These are phyloP conservation scores for Alternaria gansuensis DNA, from an alignment of 2,329 filamentous ascomycete genomes.

Conservation along the genomic window DNA sequence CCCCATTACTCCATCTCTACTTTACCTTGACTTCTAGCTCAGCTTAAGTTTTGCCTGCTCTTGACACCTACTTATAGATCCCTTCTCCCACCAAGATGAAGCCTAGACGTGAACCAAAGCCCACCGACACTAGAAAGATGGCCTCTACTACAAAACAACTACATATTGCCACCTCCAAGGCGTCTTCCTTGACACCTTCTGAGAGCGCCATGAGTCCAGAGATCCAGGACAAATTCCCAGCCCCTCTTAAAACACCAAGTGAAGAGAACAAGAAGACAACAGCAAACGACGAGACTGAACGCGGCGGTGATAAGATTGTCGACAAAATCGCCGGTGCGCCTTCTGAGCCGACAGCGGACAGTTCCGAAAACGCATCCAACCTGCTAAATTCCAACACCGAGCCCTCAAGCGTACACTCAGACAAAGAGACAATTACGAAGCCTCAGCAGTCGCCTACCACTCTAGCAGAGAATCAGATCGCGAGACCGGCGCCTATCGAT, in stretches of 20 bases:
- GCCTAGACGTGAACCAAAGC: not conserved
- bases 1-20: not conserved
- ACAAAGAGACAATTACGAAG: not conserved
- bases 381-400: not conserved
- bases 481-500: not conserved
- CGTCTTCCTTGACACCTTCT: not conserved
- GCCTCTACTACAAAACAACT: not conserved
- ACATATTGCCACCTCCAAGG: not conserved
- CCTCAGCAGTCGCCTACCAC: not conserved
- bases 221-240: not conserved
- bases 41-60: not conserved
- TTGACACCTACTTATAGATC: slow-evolving; percentile 5
- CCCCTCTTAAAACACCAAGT: not conserved
- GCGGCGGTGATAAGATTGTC: not conserved
- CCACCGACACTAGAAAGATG: not conserved
- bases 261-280: not conserved
- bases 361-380: not conserved
- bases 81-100: not conserved
- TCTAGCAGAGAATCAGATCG: not conserved
- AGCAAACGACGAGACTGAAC: not conserved
- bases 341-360: not conserved
- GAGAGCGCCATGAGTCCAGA: not conserved
- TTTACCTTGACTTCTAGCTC: not conserved
- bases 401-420: not conserved
- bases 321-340: not conserved